phyloP scores from a whole-genome alignment of 352 stramenopile species.

The Globisporangium paddicum region DNA sequence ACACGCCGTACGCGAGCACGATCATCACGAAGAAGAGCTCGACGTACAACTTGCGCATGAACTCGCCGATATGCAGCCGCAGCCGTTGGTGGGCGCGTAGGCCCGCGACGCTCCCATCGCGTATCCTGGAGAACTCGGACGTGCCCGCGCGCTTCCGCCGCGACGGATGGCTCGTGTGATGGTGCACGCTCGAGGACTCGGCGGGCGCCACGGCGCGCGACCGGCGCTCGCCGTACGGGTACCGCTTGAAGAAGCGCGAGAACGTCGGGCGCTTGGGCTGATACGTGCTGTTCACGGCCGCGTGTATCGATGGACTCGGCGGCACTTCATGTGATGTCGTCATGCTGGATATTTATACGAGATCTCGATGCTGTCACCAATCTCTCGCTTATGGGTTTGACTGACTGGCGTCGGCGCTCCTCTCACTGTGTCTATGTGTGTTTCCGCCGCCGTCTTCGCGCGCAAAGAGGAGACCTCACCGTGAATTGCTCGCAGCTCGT shows the following conservation, averaged over 20 bases:
- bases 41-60: conserved; percentile 80
- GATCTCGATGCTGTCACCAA: not conserved
- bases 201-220: conserved; percentile 57
- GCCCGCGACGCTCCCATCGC: conserved; percentile 25
- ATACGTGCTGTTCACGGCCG: conserved; percentile 23
- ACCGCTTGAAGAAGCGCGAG: conserved; percentile 52
- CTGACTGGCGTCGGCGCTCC: not conserved
- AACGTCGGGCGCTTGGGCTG: conserved; percentile 59
- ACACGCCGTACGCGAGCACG: conserved; percentile 78
- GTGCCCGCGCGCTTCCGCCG: conserved; percentile 33
- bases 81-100: conserved; percentile 37
- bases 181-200: conserved; percentile 19
- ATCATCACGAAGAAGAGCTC: conserved; percentile 89
- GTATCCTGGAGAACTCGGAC: conserved; percentile 27
- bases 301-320: conserved; percentile 13
- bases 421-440: not conserved
- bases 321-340: conserved; percentile 5
- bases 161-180: conserved; percentile 7
- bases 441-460: not conserved
- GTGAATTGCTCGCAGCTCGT: not conserved
- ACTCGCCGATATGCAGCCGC: conserved; percentile 58
- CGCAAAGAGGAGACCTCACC: not conserved
- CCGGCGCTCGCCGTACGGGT: conserved; percentile 53
- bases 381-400: not conserved
- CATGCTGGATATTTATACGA: not conserved